Conservation (phyloP, 2,329 filamentous ascomycete genomes). For the Diaporthe aspalathi region DNA sequence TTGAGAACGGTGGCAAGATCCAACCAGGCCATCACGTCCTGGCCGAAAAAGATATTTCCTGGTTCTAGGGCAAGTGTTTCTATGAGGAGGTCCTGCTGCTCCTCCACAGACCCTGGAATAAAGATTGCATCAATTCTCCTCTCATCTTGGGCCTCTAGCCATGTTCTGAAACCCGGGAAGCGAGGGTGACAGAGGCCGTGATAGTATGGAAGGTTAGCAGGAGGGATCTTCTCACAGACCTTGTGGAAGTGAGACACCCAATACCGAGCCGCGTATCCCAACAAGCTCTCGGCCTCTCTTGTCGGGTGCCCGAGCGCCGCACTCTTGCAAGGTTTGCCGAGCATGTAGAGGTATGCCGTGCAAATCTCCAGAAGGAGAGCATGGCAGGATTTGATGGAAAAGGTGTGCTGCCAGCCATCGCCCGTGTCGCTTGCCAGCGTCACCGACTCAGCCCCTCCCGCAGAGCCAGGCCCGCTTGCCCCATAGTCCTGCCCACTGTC, state of each 20-base stretch:
- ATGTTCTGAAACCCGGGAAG: constrained; percentile 21
- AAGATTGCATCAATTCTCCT: neutral
- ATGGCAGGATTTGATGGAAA: constrained; percentile 7
- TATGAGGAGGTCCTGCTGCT: constrained; percentile 17
- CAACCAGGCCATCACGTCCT: neutral
- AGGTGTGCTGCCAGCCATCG: constrained; percentile 3
- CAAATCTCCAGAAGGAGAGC: constrained; percentile 22
- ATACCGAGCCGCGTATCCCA: neutral
- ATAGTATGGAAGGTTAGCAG: constrained; percentile 9
- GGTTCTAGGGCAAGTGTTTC: neutral
- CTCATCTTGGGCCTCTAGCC: constrained; percentile 3
- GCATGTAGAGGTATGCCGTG: constrained; percentile 22
- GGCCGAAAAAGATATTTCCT: neutral
- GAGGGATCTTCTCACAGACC: neutral
- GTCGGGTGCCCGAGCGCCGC: neutral
- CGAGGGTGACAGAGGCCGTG: constrained; percentile 27
- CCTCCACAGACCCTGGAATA: neutral
- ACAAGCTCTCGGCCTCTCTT: neutral
- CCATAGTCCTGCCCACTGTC: neutral
- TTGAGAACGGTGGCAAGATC: neutral
- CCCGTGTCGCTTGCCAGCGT: neutral
- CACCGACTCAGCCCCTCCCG: neutral
- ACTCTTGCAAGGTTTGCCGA: neutral
- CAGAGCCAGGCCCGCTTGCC: neutral
- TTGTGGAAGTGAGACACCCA: constrained; percentile 21